These are phyloP conservation scores for Candida bentonensis DNA, from an alignment of 805 yeast species.

Conservation along the genomic window DNA sequence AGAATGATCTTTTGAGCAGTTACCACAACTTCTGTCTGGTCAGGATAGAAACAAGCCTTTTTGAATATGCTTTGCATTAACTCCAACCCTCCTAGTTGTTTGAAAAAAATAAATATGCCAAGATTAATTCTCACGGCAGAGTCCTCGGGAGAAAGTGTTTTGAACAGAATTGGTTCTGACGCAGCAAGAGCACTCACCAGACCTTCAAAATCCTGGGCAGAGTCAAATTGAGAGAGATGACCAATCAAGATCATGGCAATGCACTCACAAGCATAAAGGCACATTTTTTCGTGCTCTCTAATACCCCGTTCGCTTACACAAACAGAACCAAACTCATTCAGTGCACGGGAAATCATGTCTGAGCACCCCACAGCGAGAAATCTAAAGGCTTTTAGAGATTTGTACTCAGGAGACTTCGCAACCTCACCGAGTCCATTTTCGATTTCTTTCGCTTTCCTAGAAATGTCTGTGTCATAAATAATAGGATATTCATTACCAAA, in stretches of 20 bases:
- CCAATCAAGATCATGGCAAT: slow-evolving; percentile 1
- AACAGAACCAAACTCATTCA: neutral
- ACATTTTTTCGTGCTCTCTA: neutral
- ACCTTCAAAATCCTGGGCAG: neutral
- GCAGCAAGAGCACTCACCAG: neutral
- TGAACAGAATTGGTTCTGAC: slow-evolving; percentile 1
- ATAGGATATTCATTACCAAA: slow-evolving; percentile 3
- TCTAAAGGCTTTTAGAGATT: slow-evolving; percentile 8
- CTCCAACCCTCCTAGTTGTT: slow-evolving; percentile 17
- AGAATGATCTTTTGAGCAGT: slow-evolving; percentile 12
- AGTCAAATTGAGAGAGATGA: slow-evolving; percentile 2
- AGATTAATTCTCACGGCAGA: neutral
- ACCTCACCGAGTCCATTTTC: slow-evolving; percentile 6
- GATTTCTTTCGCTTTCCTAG: slow-evolving; percentile 9
- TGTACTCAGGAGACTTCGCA: slow-evolving; percentile 5
- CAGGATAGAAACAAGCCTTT: slow-evolving; percentile 9
- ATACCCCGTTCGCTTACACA: slow-evolving; percentile 1
- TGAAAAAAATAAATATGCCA: slow-evolving; percentile 17
- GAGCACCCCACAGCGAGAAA: slow-evolving; percentile 6
- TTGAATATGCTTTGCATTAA: slow-evolving; percentile 12
- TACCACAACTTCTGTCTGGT: slow-evolving; percentile 4
- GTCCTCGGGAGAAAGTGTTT: neutral
- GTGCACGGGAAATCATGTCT: neutral
- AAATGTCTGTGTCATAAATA: slow-evolving; percentile 7
- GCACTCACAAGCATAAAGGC: neutral